Base-by-base conservation (phyloP, 2,329 filamentous ascomycete species). In the Falciphora oryzae region DNA sequence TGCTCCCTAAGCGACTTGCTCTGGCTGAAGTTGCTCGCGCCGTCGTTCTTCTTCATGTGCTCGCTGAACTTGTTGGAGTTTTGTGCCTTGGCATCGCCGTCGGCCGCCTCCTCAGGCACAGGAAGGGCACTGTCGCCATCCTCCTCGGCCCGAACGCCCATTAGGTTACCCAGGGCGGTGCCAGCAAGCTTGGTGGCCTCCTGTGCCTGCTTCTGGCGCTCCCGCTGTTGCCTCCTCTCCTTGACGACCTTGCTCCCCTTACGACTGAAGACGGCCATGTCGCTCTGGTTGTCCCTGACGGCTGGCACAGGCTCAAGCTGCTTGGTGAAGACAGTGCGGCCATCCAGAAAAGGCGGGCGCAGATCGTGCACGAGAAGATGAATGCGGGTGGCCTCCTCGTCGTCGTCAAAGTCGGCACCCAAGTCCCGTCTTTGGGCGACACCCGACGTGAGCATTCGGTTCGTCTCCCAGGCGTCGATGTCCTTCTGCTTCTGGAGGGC, bases 391-490 rank as follows among this genome's bases (percentile, higher is more conserved):
- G 87, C 88, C 73, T 99, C 95, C 61, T 97, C 90, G 68, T 99
- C 95, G 68, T 96, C 89, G 63, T 89, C 89, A 71, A 97, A 96
- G 73, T 95, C 92, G 61, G 86, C 84, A 29, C 89, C 88, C 73
- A 92, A 86, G 71, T 95, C 91, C 69, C 92, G 83, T 72, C 94
- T 83, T 76, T 99, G 96, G 25, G 95, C 95, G 25, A 99, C 93
- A 65, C 94, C 94, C 27, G 93, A 97, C 1, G 93, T 95, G 66
- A 99, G 83, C 95, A 99, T 98, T 66, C 95, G 91, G 75, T 99
- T 99, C 22, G 94, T 95, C 77, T 99, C 96, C 95, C 95, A 99
- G 0, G 93, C 94, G 77, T 99, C 95, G 58, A 95, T 93, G 73
- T 99, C 95, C 73, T 91, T 93, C 75, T 97, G 92, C 71, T 93